Conservation (phyloP, 169 alveolate genomes). For the Theileria equi region DNA sequence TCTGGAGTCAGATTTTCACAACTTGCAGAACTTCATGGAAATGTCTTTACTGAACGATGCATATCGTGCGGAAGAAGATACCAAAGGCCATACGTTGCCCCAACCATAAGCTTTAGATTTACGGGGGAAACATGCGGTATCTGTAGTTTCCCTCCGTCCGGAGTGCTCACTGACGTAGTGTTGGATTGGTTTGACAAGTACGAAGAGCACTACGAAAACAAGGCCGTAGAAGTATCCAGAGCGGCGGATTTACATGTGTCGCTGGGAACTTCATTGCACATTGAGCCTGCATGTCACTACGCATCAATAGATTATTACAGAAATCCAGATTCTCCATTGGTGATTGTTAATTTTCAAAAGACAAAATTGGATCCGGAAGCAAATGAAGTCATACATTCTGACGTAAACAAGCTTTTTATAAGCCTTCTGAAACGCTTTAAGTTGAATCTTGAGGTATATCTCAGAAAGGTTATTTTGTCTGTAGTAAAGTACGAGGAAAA, state of each 20-base stretch:
- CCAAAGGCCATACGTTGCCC: slow-evolving; percentile 74
- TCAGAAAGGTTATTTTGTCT: slow-evolving; percentile 15
- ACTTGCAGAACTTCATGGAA: slow-evolving; percentile 81
- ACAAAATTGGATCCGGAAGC: slow-evolving; percentile 74
- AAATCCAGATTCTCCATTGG: slow-evolving; percentile 57
- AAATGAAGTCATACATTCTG: slow-evolving; percentile 66
- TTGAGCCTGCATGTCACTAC: slow-evolving; percentile 81
- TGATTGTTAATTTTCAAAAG: slow-evolving; percentile 76
- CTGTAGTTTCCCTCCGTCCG: slow-evolving; percentile 80
- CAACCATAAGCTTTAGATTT: slow-evolving; percentile 79
- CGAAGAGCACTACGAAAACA: slow-evolving; percentile 71
- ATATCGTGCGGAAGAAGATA: slow-evolving; percentile 77
- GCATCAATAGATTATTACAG: slow-evolving; percentile 74
- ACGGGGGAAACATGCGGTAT: slow-evolving; percentile 80
- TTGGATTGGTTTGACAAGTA: slow-evolving; percentile 83
- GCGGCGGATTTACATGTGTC: slow-evolving; percentile 76
- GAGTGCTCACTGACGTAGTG: slow-evolving; percentile 78
- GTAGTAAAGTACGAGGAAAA: slow-evolving; percentile 13
- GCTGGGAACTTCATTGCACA: slow-evolving; percentile 78
- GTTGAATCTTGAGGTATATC: slow-evolving; percentile 5
- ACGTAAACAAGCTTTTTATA: slow-evolving; percentile 65
- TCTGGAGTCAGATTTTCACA: slow-evolving; percentile 72
- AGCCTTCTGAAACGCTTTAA: slow-evolving; percentile 25
- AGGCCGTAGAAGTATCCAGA: slow-evolving; percentile 64
- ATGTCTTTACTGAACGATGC: slow-evolving; percentile 78